These are phyloP conservation scores for Penicillium carneum DNA, from an alignment of 2,329 filamentous ascomycete species.

Conservation along the genomic window DNA sequence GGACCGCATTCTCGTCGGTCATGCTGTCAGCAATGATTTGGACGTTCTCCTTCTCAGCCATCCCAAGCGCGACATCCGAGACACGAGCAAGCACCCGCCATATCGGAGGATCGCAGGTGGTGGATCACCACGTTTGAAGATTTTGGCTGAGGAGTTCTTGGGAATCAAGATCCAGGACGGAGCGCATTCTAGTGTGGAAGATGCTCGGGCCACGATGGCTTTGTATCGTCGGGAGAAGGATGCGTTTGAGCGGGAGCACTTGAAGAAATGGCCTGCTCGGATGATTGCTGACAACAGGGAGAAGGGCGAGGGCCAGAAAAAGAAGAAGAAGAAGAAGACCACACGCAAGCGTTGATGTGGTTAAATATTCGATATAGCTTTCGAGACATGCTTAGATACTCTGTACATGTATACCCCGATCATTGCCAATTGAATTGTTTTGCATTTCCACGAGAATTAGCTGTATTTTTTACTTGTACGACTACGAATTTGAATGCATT, in stretches of 20 bases:
- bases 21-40: constrained; percentile 81
- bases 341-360: constrained; percentile 48
- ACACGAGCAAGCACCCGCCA: constrained; percentile 78
- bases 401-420: constrained; percentile 36
- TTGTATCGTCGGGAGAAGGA: constrained; percentile 83
- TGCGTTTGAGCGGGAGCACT: constrained; percentile 82
- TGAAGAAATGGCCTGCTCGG: constrained; percentile 67
- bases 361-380: constrained; percentile 17
- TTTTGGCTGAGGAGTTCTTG: constrained; percentile 63
- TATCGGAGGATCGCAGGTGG: constrained; percentile 70
- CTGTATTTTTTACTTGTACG: neutral
- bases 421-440: constrained; percentile 27
- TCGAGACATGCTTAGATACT: constrained; percentile 20
- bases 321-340: constrained; percentile 58
- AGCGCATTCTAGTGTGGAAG: constrained; percentile 70
- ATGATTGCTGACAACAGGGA: constrained; percentile 44
- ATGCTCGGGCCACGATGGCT: constrained; percentile 89
- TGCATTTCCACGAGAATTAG: constrained; percentile 7
- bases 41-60: constrained; percentile 79
- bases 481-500: no score
- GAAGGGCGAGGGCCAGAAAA: constrained; percentile 50
- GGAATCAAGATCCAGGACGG: constrained; percentile 67
- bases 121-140: constrained; percentile 61
- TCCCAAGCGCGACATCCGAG: constrained; percentile 77
- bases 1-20: constrained; percentile 78